A percentile compares a stretch with the other conserved stretches of the same genome.
These are phyloP conservation scores for Osmozyma mogii DNA, from an alignment of 805 yeast genomes.

Conservation along the genomic window DNA sequence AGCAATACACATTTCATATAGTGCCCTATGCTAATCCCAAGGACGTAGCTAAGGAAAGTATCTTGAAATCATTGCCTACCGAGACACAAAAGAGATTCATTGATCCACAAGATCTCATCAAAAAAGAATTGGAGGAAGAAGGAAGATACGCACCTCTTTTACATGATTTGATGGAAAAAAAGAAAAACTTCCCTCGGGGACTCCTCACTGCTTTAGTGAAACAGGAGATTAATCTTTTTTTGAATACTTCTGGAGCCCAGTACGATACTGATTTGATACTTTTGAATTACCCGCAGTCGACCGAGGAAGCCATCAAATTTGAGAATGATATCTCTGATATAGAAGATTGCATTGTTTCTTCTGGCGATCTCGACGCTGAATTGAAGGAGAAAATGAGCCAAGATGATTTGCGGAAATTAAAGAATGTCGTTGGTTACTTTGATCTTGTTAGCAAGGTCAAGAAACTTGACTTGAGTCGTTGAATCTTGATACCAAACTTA, in stretches of 20 bases:
- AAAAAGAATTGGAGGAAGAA: conserved; percentile 35
- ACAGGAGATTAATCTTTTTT: conserved; percentile 24
- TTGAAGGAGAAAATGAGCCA: conserved; percentile 5
- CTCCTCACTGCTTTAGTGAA: conserved; percentile 44
- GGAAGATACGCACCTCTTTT: conserved; percentile 46
- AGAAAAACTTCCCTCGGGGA: conserved; percentile 34
- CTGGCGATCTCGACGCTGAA: conserved; percentile 18
- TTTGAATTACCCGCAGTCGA: conserved; percentile 50
- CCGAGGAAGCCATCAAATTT: conserved; percentile 63
- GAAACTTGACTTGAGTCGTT: conserved; percentile 2
- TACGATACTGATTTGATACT: conserved; percentile 42
- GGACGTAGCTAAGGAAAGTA: conserved; percentile 8
- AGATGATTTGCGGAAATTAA: conserved; percentile 19
- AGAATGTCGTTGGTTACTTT: conserved; percentile 56
- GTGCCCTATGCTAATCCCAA: conserved; percentile 24
- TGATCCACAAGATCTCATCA: conserved; percentile 44
- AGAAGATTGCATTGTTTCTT: conserved; percentile 30
- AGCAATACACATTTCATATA: conserved; percentile 35
- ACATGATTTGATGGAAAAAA: conserved; percentile 29
- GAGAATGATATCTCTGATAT: conserved; percentile 60
- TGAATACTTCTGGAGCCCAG: conserved; percentile 31
- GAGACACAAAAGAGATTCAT: conserved; percentile 30
- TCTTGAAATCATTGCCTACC: conserved; percentile 8
- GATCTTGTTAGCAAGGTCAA: conserved; percentile 50
- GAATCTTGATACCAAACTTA: conserved; percentile 1